These are phyloP conservation scores for Fusarium solani-melongenae DNA, from an alignment of 2,329 filamentous ascomycete species.

Conservation along the genomic window DNA sequence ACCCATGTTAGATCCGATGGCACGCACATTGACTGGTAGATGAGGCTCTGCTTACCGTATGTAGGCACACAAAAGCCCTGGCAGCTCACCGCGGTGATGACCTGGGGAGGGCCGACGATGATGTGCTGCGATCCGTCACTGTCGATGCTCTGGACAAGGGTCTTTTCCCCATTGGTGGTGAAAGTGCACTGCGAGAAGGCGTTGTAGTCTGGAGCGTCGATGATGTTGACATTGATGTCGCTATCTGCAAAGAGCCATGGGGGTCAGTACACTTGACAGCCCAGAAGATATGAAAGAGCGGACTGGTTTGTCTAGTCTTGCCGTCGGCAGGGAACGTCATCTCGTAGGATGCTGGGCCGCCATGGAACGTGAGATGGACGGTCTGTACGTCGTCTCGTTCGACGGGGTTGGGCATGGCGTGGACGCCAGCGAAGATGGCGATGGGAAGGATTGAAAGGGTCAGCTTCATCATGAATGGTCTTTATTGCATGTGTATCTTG, in stretches of 20 bases:
- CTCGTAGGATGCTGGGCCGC: constrained; percentile 53
- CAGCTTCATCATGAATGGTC: constrained; percentile 34
- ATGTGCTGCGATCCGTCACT: constrained; percentile 52
- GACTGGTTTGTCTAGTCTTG: constrained; percentile 51
- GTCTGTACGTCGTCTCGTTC: constrained; percentile 46
- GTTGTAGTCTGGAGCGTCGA: constrained; percentile 58
- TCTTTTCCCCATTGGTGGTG: constrained; percentile 47
- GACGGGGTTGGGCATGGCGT: constrained; percentile 14
- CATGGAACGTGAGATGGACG: constrained; percentile 58
- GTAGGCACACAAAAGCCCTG: constrained; percentile 54
- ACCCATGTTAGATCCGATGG: not conserved
- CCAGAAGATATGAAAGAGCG: not conserved
- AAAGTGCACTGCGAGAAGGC: constrained; percentile 57
- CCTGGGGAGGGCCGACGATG: constrained; percentile 57
- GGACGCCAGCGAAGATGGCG: constrained; percentile 6
- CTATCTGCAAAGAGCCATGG: constrained; percentile 47
- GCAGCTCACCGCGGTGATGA: constrained; percentile 56
- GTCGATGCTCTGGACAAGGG: constrained; percentile 42
- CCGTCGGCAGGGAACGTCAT: constrained; percentile 57
- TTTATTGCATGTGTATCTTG: not conserved
- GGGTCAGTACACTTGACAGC: not conserved
- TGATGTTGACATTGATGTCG: constrained; percentile 51
- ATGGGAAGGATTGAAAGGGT: constrained; percentile 12
- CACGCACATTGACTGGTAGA: not conserved
- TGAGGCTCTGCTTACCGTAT: constrained; percentile 45